Base-by-base conservation (phyloP, 2,329 filamentous ascomycete genomes). In the Paraconiothyrium sp. region DNA sequence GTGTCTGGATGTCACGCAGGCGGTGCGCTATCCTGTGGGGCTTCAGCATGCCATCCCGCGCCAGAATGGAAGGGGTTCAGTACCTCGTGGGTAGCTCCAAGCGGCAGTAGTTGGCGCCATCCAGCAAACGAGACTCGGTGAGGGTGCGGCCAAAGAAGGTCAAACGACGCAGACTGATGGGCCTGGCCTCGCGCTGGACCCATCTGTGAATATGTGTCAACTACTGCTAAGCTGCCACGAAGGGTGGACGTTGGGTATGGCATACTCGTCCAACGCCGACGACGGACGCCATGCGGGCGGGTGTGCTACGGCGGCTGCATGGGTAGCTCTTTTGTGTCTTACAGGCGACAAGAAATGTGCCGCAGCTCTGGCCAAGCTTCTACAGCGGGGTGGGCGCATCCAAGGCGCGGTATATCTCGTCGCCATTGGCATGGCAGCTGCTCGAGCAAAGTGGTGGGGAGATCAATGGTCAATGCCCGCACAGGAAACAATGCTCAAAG, bases 121-220 rank as follows among this genome's bases (percentile, higher is more conserved):
- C 94, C 69, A 99, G 88, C 64, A 99, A 85, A 60, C 96, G 90
- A 55, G 89, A 86, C 80, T 98, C 94, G 51, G 94, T 97, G 76
- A 99, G 82, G 24, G 94, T 96, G 51, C 95, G 90, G 34, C 95
- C 95, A 80, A 98, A 99, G 73, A 98, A 96, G 82, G 97, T 98
- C 72, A 99, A 87, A 81, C 98, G 95, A 61, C 95, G 91, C 72
- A 99, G 83, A 81, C 93, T 97, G 76, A 99, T 97, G n/a, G 95
- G 95, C 56, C 93, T 88, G 52, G 94, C 94, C 77, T 97, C 93
- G 73, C 91, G 92, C 66, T 92, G 90, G 56, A 97, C 94, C 93
- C 94, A 98, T 84, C 93, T 97, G 50, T 27, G 24, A 61, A 44
- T 9, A 43, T 9, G 32, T 14, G 63, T 72, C 56, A 69, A 66